Base-by-base conservation (phyloP, 2,329 filamentous ascomycete genomes). In the Chaetomium sp. region DNA sequence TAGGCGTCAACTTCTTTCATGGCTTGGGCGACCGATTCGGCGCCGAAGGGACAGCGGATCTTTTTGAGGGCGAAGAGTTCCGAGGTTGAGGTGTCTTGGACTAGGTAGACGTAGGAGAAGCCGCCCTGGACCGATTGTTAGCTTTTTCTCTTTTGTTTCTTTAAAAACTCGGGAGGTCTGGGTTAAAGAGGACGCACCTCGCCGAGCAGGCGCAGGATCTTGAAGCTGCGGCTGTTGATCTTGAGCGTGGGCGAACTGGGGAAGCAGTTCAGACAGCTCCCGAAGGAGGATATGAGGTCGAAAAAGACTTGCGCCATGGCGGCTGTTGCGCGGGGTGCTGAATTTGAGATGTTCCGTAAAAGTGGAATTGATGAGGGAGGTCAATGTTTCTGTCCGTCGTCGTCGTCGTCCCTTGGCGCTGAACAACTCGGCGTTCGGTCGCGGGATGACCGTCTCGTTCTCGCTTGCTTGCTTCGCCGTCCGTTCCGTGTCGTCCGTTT, bases 1-100 rank as follows among this genome's bases (percentile, higher is more conserved):
- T 99, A 99, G 49, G 94, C 92, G 71, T 97, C 92, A 59, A 97
- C 94, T 76, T 99, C 94, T 71, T 92, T 92, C 79, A 97, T 87
- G 51, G 94, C 94, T 70, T 89, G 90, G 63, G 90, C 85, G 57
- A 99, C 92, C 33, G 90, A 96, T 77, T 99, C 94, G 72, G 94
- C 88, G 63, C 94, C 94, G 68, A 99, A 97, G 4, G 94, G 92
- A 78, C 94, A 99, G 69, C 92, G 87, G 72, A 99, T 99, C 80
- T 99, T 99, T 74, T 99, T 99, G 59, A 97, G 85, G 14, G 94
- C 94, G 71, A 95, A 92, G 47, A 96, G 82, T 66, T 92, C 85
- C 57, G 89, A 88, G 52, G 84, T 87, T 53, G 83, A 78, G 48
- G 88, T 92, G 71, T 96, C 91, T 78, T 97, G 89, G 58, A 99